phyloP scores from a whole-genome alignment of 2,329 filamentous ascomycete genomes.

The Botrytis cinerea region DNA sequence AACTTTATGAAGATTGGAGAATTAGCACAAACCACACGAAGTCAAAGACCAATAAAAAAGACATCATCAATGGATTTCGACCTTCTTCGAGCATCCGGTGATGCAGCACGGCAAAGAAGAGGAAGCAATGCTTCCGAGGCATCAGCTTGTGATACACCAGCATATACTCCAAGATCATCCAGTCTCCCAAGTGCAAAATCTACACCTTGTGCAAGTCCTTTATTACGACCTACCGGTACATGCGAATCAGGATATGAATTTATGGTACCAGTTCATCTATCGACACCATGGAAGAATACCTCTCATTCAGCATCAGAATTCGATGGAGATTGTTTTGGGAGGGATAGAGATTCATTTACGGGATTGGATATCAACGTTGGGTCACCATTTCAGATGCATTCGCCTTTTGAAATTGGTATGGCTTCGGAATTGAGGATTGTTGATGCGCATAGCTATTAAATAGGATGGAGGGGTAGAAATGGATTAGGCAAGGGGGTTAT shows the following conservation, averaged over 20 bases:
- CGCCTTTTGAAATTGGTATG: slow-evolving; percentile 13
- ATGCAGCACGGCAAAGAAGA: slow-evolving; percentile 19
- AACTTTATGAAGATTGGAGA: slow-evolving; percentile 21
- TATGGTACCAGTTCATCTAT: neutral
- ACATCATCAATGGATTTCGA: slow-evolving; percentile 24
- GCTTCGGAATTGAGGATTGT: slow-evolving; percentile 19
- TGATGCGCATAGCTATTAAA: neutral
- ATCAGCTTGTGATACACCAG: neutral
- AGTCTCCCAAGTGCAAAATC: slow-evolving; percentile 4
- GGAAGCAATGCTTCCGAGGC: slow-evolving; percentile 3
- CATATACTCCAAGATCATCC: slow-evolving; percentile 1
- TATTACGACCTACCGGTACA: neutral
- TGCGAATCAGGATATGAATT: slow-evolving; percentile 9
- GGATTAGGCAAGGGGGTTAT: neutral
- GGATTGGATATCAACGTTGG: slow-evolving; percentile 5
- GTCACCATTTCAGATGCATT: slow-evolving; percentile 17
- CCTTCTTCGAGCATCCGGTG: slow-evolving; percentile 19
- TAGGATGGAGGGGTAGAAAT: neutral
- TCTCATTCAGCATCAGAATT: neutral
- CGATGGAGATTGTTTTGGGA: neutral
- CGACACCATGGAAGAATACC: neutral
- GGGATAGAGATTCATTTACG: neutral
- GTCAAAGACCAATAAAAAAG: slow-evolving; percentile 19
- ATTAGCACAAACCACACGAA: slow-evolving; percentile 17
- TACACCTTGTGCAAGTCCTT: neutral